Evolutionary conservation across 768 basidiomycete genomes (phyloP), one percentile per base, ranked within the genome.

Genomic region (Krasilnikovozyma curviuscula): DNA sequence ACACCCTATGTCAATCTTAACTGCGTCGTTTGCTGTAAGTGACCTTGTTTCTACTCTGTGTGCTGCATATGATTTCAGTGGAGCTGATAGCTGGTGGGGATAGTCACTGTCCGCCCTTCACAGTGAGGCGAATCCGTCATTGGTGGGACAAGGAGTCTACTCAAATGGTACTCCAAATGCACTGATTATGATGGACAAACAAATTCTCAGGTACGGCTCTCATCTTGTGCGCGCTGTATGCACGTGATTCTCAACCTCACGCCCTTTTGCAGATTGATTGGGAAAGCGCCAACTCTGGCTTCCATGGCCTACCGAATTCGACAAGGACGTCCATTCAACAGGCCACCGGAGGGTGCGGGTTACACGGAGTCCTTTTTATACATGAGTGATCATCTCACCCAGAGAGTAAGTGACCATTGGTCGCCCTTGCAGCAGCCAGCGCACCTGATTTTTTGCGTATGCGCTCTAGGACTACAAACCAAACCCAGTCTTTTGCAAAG

Each of bases 241-340:
- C 32, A 33, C 9, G 10, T n/a, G 32, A 10, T 9, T n/a, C 32
- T 9, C 9, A 9, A 33, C 9, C 32, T n/a, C 9, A 9, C 32
- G 9, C n/a, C 32, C 10, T 10, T n/a, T 33, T 33, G 32, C 32
- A 19, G 50, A 4, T 13, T 52, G 16, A 46, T 52, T 27, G 50
- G 50, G 2, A 52, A 52, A 24, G 50, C 50, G 24, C 39, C 50
- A 12, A 52, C 50, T 16, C 23, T 52, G 7, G 50, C 50, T 18
- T 44, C 50, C 3, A 88, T 89, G 84, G 85, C 86, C 0, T 91
- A 88, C 63, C 83, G 86, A 27, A 74, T 89, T 29, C 79, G 86
- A 33, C 83, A 85, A 67, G 86, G 86, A 30, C 73, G 86, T 49
- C 76, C 81, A 41, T 89, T 91, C 58, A 83, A 88, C 16, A 73